These are phyloP conservation scores for Apiotrichum akiyoshidainum DNA, from an alignment of 1,284 basidiomycete species.

Conservation along the genomic window DNA sequence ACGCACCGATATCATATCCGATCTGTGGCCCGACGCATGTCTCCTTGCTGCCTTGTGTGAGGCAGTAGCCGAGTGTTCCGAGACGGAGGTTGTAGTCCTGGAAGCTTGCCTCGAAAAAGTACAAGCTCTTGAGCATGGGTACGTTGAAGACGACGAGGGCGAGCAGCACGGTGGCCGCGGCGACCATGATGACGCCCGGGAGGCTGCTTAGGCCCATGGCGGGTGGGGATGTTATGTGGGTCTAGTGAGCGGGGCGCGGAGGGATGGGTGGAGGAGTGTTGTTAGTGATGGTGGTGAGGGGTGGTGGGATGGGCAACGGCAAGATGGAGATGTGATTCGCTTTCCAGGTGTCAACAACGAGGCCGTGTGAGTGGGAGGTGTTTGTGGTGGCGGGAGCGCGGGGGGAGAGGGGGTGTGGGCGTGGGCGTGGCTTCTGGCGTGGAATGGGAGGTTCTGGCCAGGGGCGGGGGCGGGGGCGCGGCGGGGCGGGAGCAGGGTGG, in stretches of 20 bases:
- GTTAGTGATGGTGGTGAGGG: no score
- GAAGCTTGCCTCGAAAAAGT: constrained; percentile 74
- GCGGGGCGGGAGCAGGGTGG: no score
- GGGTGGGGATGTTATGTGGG: no score
- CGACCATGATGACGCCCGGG: constrained; percentile 75
- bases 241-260: constrained; percentile 34
- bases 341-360: no score
- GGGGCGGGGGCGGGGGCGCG: no score
- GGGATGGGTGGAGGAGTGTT: neutral
- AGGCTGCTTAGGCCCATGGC: constrained; percentile 65
- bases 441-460: no score
- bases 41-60: constrained; percentile 52
- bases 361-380: no score
- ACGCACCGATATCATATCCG: constrained; percentile 77
- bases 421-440: no score
- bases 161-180: constrained; percentile 68
- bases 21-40: constrained; percentile 72
- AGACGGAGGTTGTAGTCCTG: constrained; percentile 62
- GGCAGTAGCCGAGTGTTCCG: constrained; percentile 80
- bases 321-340: no score
- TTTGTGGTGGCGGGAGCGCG: no score
- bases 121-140: constrained; percentile 76
- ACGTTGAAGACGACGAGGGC: constrained; percentile 81
- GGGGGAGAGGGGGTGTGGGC: no score
- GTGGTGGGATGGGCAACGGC: no score